Conservation (phyloP, 2,329 filamentous ascomycete species). For the Pleoardoris graminearum region DNA sequence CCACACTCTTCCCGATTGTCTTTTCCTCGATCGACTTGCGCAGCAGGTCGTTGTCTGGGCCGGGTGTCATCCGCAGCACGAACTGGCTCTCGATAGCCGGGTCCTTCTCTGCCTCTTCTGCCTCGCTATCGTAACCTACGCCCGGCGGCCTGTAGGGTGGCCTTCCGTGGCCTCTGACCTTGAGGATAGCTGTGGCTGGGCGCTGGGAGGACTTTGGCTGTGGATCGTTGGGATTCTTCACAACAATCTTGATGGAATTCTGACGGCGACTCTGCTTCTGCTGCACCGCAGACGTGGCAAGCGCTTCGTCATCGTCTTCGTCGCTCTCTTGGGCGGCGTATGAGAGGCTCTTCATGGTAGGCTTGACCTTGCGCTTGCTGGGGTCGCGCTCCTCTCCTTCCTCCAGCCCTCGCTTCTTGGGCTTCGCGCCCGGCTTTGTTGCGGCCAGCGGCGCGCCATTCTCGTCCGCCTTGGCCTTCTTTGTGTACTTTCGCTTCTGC, state of each 20-base stretch:
- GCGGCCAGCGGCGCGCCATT: constrained; percentile 28
- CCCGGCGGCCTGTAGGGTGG: constrained; percentile 63
- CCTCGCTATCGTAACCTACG: constrained; percentile 95
- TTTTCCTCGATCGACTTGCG: constrained; percentile 74
- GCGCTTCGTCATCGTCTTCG: constrained; percentile 29
- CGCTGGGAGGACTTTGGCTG: constrained; percentile 1
- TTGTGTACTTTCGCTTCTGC: constrained; percentile 49
- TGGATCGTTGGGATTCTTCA: constrained; percentile 27
- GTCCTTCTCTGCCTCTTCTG: constrained; percentile 84
- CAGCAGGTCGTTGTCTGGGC: constrained; percentile 83
- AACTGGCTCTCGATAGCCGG: constrained; percentile 89
- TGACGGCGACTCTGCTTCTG: constrained; percentile 17
- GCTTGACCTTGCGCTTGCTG: constrained; percentile 43
- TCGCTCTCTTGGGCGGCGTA: constrained; percentile 25
- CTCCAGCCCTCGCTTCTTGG: constrained; percentile 44
- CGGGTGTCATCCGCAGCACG: constrained; percentile 83
- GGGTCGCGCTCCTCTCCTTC: constrained; percentile 37
- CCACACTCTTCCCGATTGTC: constrained; percentile 69
- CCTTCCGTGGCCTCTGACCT: constrained; percentile 41
- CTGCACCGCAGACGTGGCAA: constrained; percentile 11
- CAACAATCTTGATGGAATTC: constrained; percentile 36
- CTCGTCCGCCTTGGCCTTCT: constrained; percentile 44
- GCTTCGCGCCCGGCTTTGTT: constrained; percentile 32
- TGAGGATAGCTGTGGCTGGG: constrained; percentile 33
- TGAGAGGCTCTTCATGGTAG: constrained; percentile 36